These are phyloP conservation scores for Diplosphaera chodatii DNA, from an alignment of 139 green algal species.

Conservation along the genomic window DNA sequence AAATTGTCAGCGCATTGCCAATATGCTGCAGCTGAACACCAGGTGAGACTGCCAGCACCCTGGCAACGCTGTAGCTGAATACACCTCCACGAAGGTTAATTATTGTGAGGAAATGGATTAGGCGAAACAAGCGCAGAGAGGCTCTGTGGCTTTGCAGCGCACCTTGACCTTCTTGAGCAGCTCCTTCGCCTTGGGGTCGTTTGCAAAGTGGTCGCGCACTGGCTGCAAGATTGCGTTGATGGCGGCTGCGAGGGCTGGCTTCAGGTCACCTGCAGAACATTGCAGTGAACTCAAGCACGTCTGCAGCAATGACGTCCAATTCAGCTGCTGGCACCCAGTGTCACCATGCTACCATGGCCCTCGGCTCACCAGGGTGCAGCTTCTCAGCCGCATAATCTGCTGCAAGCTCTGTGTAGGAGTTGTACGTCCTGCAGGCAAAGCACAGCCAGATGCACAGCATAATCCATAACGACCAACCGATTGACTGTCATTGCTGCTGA, in stretches of 20 bases:
- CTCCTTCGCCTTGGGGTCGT: slow-evolving; percentile 80
- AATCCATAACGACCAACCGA: not conserved
- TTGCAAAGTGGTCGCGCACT: slow-evolving; percentile 93
- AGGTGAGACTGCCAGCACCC: too few relatives aligned
- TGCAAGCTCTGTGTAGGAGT: slow-evolving; percentile 57
- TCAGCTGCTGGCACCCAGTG: too few relatives aligned
- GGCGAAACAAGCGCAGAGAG: not conserved
- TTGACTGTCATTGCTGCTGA: too few relatives aligned
- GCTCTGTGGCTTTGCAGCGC: not conserved
- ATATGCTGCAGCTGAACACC: too few relatives aligned
- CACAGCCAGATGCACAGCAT: not conserved
- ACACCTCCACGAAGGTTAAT: too few relatives aligned
- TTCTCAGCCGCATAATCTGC: slow-evolving; percentile 74
- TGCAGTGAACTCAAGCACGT: not conserved
- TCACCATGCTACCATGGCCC: not conserved
- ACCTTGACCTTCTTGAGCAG: slow-evolving; percentile 85
- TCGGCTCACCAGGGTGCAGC: slow-evolving; percentile 58
- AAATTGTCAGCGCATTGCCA: not conserved
- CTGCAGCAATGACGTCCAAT: too few relatives aligned
- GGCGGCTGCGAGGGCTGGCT: slow-evolving; percentile 58
- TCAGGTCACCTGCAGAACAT: slow-evolving; percentile 58
- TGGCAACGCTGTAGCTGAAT: too few relatives aligned
- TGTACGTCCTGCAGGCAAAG: slow-evolving; percentile 54
- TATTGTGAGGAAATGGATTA: too few relatives aligned
- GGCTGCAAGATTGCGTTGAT: slow-evolving; percentile 93